phyloP scores from a whole-genome alignment of 768 basidiomycete species.

The Hebeloma cylindrosporum region DNA sequence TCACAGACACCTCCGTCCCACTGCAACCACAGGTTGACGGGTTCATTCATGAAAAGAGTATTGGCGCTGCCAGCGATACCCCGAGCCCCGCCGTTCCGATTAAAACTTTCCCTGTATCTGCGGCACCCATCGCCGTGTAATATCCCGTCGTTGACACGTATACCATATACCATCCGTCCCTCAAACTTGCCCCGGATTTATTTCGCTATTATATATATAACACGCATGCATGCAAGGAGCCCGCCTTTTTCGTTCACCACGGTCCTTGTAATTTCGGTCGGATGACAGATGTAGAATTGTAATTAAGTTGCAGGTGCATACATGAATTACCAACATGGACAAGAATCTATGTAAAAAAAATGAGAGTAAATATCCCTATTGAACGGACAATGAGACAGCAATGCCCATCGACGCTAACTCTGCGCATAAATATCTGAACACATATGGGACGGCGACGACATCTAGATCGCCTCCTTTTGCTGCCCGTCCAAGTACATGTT shows the following conservation, averaged over 20 bases:
- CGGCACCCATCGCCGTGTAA: not conserved
- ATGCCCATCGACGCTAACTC: conserved; percentile 99
- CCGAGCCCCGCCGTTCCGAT: not conserved
- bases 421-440: conserved; percentile 91
- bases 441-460: conserved; percentile 93
- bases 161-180: conserved; percentile 22
- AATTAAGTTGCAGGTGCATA: conserved; percentile 11
- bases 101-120: not conserved
- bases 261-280: conserved; percentile 7
- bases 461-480: conserved; percentile 84
- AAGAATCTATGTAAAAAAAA: conserved; percentile 6
- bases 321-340: conserved; percentile 3
- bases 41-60: conserved; percentile 6
- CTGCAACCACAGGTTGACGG: conserved; percentile 12
- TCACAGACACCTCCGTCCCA: conserved; percentile 8
- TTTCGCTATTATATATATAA: conserved; percentile 15
- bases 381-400: conserved; percentile 79
- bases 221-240: conserved; percentile 7
- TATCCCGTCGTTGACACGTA: conserved; percentile 1
- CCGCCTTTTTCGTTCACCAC: conserved; percentile 8
- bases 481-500: conserved; percentile 62
- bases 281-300: conserved; percentile 13
- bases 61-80: conserved; percentile 1
- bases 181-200: conserved; percentile 15
- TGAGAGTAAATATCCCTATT: no score